Base-by-base conservation (phyloP, 345 rosid species). In the Lagerstroemia speciosa region DNA sequence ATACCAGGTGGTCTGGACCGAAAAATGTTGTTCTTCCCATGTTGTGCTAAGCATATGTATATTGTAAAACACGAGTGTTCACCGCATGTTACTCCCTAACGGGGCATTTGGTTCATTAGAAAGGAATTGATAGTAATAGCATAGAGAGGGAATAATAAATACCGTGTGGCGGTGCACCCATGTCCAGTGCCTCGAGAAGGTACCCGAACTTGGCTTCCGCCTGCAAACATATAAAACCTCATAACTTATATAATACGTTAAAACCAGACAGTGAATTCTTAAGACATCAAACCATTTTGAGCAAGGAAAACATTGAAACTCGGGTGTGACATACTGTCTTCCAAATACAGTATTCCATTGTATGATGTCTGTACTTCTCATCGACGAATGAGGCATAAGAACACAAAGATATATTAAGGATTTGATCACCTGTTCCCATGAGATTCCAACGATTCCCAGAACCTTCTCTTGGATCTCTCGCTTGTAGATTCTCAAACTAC, bases 151-250 rank as follows among this genome's bases (percentile, higher is more conserved):
- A 61, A 34, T 64, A 67, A 68, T 83, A 91, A 67, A 68, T 83
- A 91, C 98, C 98, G 74, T 91, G 97, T 41, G 99, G 99, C 65
- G 99, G 99, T 72, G 99, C 99, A 73, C 99, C 99, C 87, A 91
- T 91, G 76, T 94, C 97, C 62, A 94, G 83, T 73, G 97, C 97
- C 85, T 94, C 99, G 66, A 91, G 79, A 69, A 94, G 95, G 80
- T 91, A 94, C 37, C 97, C 99, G 73, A 94, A 94, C 85, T 94
- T 89, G 16, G 77, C 83, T 84, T 94, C 97, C 52, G 97, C 97
- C 99, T 91, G 74, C 24, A 66, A 69, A 45, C 31, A 52, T 60
- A 50, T 46, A 55, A 33, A 31, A n/a, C 64, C 17, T 16, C 65
- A 41, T n/a, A 12, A 27, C 1, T 26, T 11, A 20, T 67, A 7